These are phyloP conservation scores for Sarocladiaceae sp. DNA, from an alignment of 2,329 filamentous ascomycete genomes.

Conservation along the genomic window DNA sequence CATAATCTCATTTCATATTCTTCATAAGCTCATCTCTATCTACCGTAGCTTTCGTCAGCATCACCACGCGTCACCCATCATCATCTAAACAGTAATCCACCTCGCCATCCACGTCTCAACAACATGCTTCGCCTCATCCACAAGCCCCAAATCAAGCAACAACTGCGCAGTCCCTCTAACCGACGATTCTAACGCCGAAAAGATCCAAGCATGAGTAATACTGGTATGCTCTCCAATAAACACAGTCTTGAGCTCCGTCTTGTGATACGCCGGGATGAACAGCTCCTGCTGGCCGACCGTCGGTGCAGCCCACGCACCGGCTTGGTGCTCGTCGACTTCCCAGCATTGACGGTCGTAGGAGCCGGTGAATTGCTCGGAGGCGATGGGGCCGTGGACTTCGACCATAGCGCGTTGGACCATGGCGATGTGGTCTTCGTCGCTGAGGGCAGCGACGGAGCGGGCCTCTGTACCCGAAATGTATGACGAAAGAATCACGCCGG, in stretches of 20 bases:
- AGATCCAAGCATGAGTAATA: slow-evolving; percentile 70
- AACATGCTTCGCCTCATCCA: slow-evolving; percentile 19
- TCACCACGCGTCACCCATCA: not conserved
- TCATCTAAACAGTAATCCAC: slow-evolving; percentile 14
- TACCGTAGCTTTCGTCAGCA: slow-evolving; percentile 10
- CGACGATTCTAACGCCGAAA: slow-evolving; percentile 62
- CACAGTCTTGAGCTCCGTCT: slow-evolving; percentile 63
- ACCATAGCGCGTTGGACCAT: slow-evolving; percentile 59
- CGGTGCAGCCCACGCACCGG: slow-evolving; percentile 59
- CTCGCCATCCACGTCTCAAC: slow-evolving; percentile 21
- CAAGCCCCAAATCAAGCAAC: slow-evolving; percentile 38
- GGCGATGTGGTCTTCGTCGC: slow-evolving; percentile 17
- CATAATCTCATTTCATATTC: not conserved
- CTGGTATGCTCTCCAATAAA: slow-evolving; percentile 67
- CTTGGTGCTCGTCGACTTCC: slow-evolving; percentile 56
- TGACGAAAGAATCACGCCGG: slow-evolving; percentile 25
- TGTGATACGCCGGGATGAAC: slow-evolving; percentile 69
- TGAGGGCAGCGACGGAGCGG: slow-evolving; percentile 24
- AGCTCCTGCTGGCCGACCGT: slow-evolving; percentile 62
- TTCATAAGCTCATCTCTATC: not conserved
- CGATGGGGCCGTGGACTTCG: slow-evolving; percentile 54
- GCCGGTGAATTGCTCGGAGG: slow-evolving; percentile 52
- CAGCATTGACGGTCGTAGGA: slow-evolving; percentile 63
- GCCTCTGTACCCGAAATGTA: slow-evolving; percentile 27
- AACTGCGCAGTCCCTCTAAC: slow-evolving; percentile 62